A percentile compares a stretch with the other conserved stretches of the same genome.
Evolutionary conservation across 2,329 filamentous ascomycete genomes (phyloP).

Genomic region (Pyrenophora graminea): DNA sequence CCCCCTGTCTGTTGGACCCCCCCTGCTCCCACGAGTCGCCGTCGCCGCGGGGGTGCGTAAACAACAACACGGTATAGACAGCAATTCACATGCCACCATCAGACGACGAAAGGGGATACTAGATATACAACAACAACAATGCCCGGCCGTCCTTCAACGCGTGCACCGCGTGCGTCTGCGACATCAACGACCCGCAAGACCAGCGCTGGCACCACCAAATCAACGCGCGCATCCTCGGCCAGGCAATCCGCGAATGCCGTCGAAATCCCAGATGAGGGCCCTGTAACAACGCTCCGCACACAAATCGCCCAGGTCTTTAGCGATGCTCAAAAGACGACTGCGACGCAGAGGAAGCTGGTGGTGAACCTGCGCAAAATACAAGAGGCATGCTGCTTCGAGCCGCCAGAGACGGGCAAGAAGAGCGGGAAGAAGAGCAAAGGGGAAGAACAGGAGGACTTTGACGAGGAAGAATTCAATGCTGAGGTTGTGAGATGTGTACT

Average conservation of each 20-base stretch:
- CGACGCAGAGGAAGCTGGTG: conserved; percentile 85
- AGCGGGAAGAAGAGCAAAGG: conserved; percentile 43
- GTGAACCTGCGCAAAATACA: conserved; percentile 89
- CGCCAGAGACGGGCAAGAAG: conserved; percentile 55
- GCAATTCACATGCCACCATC: conserved; percentile 9
- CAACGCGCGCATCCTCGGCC: conserved; percentile 51
- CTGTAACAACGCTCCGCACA: conserved; percentile 70
- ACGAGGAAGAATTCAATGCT: conserved; percentile 83
- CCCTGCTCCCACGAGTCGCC: conserved; percentile 13
- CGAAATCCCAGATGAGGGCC: conserved; percentile 71
- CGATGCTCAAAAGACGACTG: conserved; percentile 81
- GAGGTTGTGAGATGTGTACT: conserved; percentile 84
- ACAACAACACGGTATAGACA: conserved; percentile 18
- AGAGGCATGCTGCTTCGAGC: conserved; percentile 73
- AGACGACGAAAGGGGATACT: conserved; percentile 12
- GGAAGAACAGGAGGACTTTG: conserved; percentile 64
- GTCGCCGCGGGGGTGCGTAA: conserved; percentile 13
- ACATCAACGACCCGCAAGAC: conserved; percentile 46
- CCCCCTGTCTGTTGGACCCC: conserved; percentile 7
- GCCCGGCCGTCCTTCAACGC: conserved; percentile 53
- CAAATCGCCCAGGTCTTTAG: conserved; percentile 66
- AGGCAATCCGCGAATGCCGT: conserved; percentile 47
- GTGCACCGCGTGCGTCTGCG: conserved; percentile 46
- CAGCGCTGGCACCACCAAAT: conserved; percentile 46
- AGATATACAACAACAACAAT: conserved; percentile 35